Conservation (phyloP, 805 yeast species). For the Wickerhamiella qilinensis region DNA sequence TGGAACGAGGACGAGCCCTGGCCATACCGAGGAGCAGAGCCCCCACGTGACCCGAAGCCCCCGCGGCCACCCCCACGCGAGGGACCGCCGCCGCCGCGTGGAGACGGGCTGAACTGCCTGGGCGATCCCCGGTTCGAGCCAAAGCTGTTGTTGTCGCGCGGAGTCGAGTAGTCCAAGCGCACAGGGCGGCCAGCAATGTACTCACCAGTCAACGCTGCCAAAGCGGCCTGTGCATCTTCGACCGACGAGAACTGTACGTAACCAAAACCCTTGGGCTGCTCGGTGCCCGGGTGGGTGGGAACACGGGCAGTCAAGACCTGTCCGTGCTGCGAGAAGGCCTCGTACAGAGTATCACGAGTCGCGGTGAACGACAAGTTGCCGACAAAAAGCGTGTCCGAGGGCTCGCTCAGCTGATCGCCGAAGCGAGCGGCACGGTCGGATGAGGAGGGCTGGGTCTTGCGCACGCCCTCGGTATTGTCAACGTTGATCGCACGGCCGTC, state of each 20-base stretch:
- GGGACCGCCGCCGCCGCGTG: conserved; percentile 22
- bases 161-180: conserved; percentile 88
- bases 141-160: conserved; percentile 45
- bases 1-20: conserved; percentile 13
- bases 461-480: conserved; percentile 79
- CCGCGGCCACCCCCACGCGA: conserved; percentile 14
- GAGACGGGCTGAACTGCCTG: conserved; percentile 16
- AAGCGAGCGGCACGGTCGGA: conserved; percentile 71
- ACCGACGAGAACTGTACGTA: conserved; percentile 79
- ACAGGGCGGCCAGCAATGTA: conserved; percentile 82
- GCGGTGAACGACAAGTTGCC: conserved; percentile 92
- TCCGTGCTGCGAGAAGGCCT: conserved; percentile 63
- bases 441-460: conserved; percentile 33
- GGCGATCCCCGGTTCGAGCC: conserved; percentile 11
- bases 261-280: conserved; percentile 98
- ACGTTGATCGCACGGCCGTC: conserved; percentile 95
- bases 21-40: conserved; percentile 15
- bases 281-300: conserved; percentile 97
- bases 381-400: conserved; percentile 89
- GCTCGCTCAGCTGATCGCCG: conserved; percentile 83
- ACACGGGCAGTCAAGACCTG: conserved; percentile 76
- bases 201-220: conserved; percentile 76
- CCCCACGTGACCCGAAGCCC: conserved; percentile 11
- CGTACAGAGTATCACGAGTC: conserved; percentile 61
- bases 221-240: conserved; percentile 83